Conservation (phyloP, 352 stramenopile genomes). For the Blastocystis sp. region DNA sequence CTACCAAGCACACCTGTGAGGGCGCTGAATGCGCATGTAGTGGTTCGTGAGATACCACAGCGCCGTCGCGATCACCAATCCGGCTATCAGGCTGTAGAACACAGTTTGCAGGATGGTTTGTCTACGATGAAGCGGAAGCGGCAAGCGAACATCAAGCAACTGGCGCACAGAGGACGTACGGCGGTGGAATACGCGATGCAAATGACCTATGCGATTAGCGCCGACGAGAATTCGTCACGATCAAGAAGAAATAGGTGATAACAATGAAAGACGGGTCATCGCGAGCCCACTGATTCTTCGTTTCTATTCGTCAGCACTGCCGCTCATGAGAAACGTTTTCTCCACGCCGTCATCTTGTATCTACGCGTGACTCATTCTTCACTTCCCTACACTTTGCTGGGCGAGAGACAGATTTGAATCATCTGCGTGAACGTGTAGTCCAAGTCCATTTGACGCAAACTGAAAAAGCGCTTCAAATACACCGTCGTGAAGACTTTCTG, state of each 20-base stretch:
- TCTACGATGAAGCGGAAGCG: constrained; percentile 12
- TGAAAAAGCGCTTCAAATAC: constrained; percentile 83
- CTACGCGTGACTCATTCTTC: background rate
- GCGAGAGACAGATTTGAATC: constrained; percentile 84
- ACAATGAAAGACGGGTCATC: constrained; percentile 95
- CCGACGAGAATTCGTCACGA: constrained; percentile 73
- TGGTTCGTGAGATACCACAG: constrained; percentile 80
- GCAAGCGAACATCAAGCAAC: constrained; percentile 73
- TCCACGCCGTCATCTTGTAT: constrained; percentile 73
- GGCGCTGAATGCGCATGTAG: constrained; percentile 78
- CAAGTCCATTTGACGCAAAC: constrained; percentile 86
- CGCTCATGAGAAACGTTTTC: constrained; percentile 11
- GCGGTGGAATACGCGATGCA: constrained; percentile 82
- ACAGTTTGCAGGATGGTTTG: constrained; percentile 74
- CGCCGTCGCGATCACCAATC: constrained; percentile 78
- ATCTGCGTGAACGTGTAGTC: constrained; percentile 87
- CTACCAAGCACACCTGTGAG: constrained; percentile 75
- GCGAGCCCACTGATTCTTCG: constrained; percentile 96
- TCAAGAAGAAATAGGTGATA: constrained; percentile 89
- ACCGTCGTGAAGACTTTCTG: constrained; percentile 41
- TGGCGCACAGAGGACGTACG: constrained; percentile 79
- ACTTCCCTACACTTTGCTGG: constrained; percentile 82
- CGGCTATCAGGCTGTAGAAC: constrained; percentile 72
- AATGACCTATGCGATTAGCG: constrained; percentile 74
- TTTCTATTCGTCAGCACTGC: constrained; percentile 80